Evolutionary conservation across 2,329 filamentous ascomycete species (phyloP).

Genomic region (Colletotrichum sp.): DNA sequence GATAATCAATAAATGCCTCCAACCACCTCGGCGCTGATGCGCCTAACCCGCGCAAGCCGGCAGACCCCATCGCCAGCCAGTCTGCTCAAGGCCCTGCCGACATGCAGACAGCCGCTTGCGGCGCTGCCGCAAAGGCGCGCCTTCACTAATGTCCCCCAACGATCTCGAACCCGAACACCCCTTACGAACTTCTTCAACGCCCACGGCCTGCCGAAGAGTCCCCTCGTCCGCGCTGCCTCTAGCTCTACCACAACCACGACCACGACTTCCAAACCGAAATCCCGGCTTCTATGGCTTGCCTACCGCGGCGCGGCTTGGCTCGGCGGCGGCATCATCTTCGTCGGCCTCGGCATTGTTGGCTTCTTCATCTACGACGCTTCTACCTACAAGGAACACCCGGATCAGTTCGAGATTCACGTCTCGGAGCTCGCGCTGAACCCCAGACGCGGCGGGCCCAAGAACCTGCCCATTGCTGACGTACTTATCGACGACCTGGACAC

Average conservation of each 20-base stretch:
- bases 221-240: slow-evolving; percentile 47
- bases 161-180: slow-evolving; percentile 7
- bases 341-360: slow-evolving; percentile 72
- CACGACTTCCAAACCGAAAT: slow-evolving; percentile 40
- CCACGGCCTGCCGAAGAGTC: slow-evolving; percentile 14
- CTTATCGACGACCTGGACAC: slow-evolving; percentile 89
- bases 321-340: slow-evolving; percentile 76
- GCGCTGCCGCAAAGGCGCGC: slow-evolving; percentile 12
- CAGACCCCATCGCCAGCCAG: not conserved
- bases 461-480: slow-evolving; percentile 87
- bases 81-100: not conserved
- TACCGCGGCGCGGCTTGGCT: slow-evolving; percentile 74
- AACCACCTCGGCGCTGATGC: slow-evolving; percentile 15
- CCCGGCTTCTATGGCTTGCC: slow-evolving; percentile 59
- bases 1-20: slow-evolving; percentile 15
- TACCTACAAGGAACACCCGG: slow-evolving; percentile 80
- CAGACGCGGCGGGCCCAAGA: slow-evolving; percentile 87
- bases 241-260: slow-evolving; percentile 52
- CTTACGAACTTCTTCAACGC: slow-evolving; percentile 21
- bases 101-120: not conserved
- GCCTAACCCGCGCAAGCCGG: slow-evolving; percentile 3
- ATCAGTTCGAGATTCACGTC: slow-evolving; percentile 77
- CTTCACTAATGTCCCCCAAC: slow-evolving; percentile 6
- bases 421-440: slow-evolving; percentile 84
- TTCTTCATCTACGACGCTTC: slow-evolving; percentile 96